Conservation (phyloP, 2,329 filamentous ascomycete species). For the Phyllosticta citrichinensis region DNA sequence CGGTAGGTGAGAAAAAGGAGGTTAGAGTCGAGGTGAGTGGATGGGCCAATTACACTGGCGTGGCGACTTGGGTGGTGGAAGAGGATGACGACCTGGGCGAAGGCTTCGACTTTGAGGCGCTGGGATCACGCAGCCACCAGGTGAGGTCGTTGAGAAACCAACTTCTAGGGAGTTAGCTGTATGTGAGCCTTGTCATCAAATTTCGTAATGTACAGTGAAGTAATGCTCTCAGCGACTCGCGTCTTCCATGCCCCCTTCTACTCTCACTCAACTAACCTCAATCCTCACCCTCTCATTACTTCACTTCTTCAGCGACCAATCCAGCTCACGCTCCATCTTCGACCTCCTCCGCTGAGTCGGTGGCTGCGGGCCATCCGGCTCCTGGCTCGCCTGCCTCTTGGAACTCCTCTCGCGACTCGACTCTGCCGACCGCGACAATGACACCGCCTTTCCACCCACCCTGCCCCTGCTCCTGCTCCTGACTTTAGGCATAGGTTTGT, state of each 20-base stretch:
- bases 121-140: background rate
- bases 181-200: too few species aligned
- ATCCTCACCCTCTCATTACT: too few species aligned
- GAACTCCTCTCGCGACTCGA: background rate
- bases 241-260: background rate
- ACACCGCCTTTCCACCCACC: background rate
- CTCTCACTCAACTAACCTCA: background rate
- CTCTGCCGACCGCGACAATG: background rate
- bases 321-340: background rate
- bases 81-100: constrained; percentile 12
- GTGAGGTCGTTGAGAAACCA: background rate
- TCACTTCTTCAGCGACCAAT: background rate
- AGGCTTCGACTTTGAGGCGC: constrained; percentile 14
- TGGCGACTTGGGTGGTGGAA: constrained; percentile 12
- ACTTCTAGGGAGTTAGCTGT: too few species aligned
- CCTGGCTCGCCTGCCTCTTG: background rate
- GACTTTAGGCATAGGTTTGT: background rate
- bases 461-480: background rate
- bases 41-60: constrained; percentile 14
- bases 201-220: too few species aligned
- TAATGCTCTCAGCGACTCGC: too few species aligned
- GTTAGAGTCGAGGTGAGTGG: constrained; percentile 13
- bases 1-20: constrained; percentile 8
- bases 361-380: background rate
- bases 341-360: background rate